Evolutionary conservation across 164 flowering plant genomes (phyloP).

Genomic region (Vitis labrusca): DNA sequence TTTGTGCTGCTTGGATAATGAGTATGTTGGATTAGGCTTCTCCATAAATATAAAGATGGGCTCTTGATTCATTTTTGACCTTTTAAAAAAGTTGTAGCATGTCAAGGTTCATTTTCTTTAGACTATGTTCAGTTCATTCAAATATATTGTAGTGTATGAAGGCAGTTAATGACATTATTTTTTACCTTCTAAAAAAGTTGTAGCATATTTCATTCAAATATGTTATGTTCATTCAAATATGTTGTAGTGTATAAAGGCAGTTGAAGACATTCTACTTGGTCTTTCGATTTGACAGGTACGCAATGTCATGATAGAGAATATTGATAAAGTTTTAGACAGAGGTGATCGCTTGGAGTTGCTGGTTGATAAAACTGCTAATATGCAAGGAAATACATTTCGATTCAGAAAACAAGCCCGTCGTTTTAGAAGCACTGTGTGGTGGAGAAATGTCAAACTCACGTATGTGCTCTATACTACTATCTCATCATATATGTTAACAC

Average conservation of each 20-base stretch:
- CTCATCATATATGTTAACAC: neutral
- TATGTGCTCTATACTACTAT: conserved; percentile 34
- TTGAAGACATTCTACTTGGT: neutral
- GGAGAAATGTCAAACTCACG: conserved; percentile 95
- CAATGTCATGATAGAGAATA: conserved; percentile 94
- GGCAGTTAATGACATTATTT: too few relatives aligned
- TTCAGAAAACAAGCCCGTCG: conserved; percentile 91
- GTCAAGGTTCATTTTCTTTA: too few relatives aligned
- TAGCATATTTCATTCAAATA: too few relatives aligned
- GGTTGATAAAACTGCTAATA: conserved; percentile 81
- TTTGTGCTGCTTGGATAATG: too few relatives aligned
- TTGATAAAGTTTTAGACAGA: conserved; percentile 92
- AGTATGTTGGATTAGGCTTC: too few relatives aligned
- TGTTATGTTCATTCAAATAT: too few relatives aligned
- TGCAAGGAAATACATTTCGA: conserved; percentile 93
- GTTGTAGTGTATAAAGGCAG: too few relatives aligned
- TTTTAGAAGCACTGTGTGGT: conserved; percentile 80
- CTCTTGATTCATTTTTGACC: neutral
- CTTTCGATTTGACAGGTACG: conserved; percentile 55
- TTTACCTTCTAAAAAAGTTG: neutral
- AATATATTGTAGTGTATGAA: too few relatives aligned
- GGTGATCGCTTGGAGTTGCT: conserved; percentile 90
- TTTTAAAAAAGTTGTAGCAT: neutral
- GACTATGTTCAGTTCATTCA: too few relatives aligned
- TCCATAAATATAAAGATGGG: neutral